A percentile compares a stretch with the other conserved stretches of the same genome.
phyloP scores from a whole-genome alignment of 2,329 filamentous ascomycete species.

The Trichoderma arundinaceum region DNA sequence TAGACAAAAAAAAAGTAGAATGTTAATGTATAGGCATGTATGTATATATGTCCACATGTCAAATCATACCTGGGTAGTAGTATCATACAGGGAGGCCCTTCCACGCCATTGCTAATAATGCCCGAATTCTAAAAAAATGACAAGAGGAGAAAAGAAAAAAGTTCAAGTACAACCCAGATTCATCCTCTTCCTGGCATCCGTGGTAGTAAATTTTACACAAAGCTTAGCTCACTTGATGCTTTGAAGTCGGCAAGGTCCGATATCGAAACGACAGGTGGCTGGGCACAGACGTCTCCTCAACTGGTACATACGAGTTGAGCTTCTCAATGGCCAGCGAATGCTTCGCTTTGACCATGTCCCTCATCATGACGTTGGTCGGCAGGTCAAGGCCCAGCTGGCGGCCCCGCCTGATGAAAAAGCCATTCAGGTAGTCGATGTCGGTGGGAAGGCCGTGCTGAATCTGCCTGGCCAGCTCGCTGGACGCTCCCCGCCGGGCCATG shows the following conservation, averaged over 20 bases:
- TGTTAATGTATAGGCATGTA: too few species aligned
- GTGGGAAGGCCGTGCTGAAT: slow-evolving; percentile 66
- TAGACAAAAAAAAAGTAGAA: too few species aligned
- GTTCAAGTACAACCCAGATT: too few species aligned
- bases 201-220: too few species aligned
- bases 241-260: slow-evolving; percentile 28
- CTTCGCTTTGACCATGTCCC: slow-evolving; percentile 76
- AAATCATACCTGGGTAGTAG: too few species aligned
- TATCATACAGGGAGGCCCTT: too few species aligned
- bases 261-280: slow-evolving; percentile 38
- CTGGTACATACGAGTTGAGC: slow-evolving; percentile 42
- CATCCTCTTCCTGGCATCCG: too few species aligned
- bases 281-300: slow-evolving; percentile 45
- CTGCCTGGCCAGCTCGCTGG: slow-evolving; percentile 71
- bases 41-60: too few species aligned
- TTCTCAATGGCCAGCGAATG: slow-evolving; percentile 45
- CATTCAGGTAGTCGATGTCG: slow-evolving; percentile 85
- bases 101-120: too few species aligned
- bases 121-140: too few species aligned
- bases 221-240: too few species aligned
- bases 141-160: too few species aligned
- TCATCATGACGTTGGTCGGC: slow-evolving; percentile 73
- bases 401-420: slow-evolving; percentile 80
- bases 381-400: slow-evolving; percentile 74
- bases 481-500: slow-evolving; percentile 52